phyloP scores from a whole-genome alignment of 495 filamentous ascomycete species.

The Aspergillus coremiiformis region DNA sequence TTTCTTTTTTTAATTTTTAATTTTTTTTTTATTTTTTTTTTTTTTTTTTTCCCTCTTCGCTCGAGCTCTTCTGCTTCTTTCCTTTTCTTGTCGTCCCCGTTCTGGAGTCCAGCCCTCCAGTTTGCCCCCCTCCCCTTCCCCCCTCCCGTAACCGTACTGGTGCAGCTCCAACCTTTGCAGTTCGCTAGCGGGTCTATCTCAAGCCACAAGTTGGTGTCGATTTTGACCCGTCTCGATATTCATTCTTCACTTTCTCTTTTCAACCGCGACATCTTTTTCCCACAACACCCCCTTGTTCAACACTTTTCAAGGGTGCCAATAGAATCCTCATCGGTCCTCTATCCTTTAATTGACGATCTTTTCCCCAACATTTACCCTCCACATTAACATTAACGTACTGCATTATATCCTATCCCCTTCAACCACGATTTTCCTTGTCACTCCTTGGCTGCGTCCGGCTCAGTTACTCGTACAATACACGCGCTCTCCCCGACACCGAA shows the following conservation, averaged over 20 bases:
- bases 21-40: slow-evolving; percentile 11
- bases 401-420: slow-evolving; percentile 9
- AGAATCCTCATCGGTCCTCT: neutral
- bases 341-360: slow-evolving; percentile 1
- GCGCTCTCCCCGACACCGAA: neutral
- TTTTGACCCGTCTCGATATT: slow-evolving; percentile 17
- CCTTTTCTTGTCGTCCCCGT: neutral
- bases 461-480: neutral
- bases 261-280: neutral
- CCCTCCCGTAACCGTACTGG: neutral
- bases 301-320: neutral
- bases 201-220: slow-evolving; percentile 26
- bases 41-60: slow-evolving; percentile 7
- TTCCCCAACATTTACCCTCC: neutral
- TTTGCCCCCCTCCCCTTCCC: neutral
- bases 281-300: neutral
- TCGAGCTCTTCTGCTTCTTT: too few species aligned
- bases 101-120: neutral
- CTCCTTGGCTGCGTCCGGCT: slow-evolving; percentile 1
- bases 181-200: slow-evolving; percentile 21
- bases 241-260: slow-evolving; percentile 9
- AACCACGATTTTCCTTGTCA: slow-evolving; percentile 2
- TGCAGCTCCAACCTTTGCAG: slow-evolving; percentile 12
- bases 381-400: neutral
- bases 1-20: neutral